Evolutionary conservation across 495 filamentous ascomycete species (phyloP).

Genomic region (Thozetella sp.): DNA sequence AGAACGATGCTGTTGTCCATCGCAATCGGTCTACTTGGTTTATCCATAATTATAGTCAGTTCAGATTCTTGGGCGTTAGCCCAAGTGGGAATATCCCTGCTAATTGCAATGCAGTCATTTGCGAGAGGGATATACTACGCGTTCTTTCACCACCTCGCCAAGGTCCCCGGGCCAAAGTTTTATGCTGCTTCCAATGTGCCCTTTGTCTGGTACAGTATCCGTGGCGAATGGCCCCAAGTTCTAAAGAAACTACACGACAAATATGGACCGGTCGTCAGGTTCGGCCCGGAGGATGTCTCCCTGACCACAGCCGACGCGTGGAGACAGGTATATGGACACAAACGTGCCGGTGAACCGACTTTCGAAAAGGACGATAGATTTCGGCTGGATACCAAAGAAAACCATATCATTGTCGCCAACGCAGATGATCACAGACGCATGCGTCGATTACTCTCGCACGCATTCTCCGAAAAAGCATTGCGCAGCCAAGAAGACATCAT

Average conservation of each 20-base stretch:
- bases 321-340: neutral
- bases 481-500: conserved; percentile 47
- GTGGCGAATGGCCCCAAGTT: neutral
- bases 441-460: conserved; percentile 45
- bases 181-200: neutral
- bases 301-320: neutral
- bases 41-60: neutral
- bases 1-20: neutral
- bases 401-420: conserved; percentile 24
- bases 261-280: neutral
- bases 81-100: neutral
- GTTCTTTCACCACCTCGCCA: conserved; percentile 3
- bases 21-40: neutral
- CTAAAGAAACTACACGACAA: neutral
- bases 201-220: neutral
- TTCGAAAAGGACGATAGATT: conserved; percentile 24
- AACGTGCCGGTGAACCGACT: neutral
- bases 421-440: conserved; percentile 42
- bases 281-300: neutral
- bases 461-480: conserved; percentile 50
- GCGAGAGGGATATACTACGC: neutral
- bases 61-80: neutral
- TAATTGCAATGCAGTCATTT: neutral
- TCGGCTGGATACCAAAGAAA: conserved; percentile 8
- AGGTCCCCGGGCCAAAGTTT: neutral